Conservation (phyloP, 2,329 filamentous ascomycete species). For the Fusarium sp. region DNA sequence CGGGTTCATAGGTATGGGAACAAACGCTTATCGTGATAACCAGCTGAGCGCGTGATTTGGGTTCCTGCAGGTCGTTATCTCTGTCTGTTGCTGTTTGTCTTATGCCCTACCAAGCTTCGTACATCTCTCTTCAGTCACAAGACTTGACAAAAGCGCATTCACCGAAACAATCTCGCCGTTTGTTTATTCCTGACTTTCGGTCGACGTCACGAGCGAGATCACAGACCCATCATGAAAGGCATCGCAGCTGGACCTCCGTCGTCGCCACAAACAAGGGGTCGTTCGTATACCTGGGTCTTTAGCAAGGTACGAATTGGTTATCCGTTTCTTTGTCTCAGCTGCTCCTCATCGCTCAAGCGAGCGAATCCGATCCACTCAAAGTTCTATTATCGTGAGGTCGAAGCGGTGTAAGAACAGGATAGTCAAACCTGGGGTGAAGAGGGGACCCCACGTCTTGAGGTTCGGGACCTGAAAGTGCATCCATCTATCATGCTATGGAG, state of each 20-base stretch:
- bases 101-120: background rate
- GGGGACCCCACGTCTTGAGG: constrained; percentile 37
- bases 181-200: constrained; percentile 4
- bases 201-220: constrained; percentile 14
- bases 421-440: constrained; percentile 23
- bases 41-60: background rate
- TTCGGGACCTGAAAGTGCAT: background rate
- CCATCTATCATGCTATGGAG: constrained; percentile 11
- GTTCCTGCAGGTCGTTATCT: constrained; percentile 1
- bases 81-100: constrained; percentile 7
- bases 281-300: constrained; percentile 56
- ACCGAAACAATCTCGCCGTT: constrained; percentile 14
- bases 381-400: constrained; percentile 32
- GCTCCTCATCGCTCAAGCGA: constrained; percentile 33
- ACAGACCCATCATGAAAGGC: constrained; percentile 46
- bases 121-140: constrained; percentile 1
- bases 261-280: constrained; percentile 46
- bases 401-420: constrained; percentile 42
- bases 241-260: constrained; percentile 52
- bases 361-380: constrained; percentile 38
- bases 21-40: constrained; percentile 40
- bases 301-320: constrained; percentile 51
- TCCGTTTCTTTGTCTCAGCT: constrained; percentile 16
- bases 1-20: background rate
- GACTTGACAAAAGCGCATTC: background rate